phyloP scores from a whole-genome alignment of 2,329 filamentous ascomycete genomes.

The Pseudocercospora cruenta region DNA sequence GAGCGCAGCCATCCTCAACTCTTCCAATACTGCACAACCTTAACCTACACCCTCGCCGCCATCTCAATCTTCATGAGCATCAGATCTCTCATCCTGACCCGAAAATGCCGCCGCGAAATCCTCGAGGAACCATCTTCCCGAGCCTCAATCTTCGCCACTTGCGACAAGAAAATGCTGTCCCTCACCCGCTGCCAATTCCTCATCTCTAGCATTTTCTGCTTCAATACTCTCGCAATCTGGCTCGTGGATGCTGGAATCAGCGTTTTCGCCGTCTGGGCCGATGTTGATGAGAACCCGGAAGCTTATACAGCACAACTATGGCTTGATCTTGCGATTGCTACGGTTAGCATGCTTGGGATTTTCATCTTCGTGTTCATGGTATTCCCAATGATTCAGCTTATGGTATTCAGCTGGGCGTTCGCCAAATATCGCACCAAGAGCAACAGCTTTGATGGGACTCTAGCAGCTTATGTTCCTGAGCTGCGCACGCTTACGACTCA shows the following conservation, averaged over 20 bases:
- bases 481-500: constrained; percentile 25
- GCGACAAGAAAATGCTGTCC: constrained; percentile 11
- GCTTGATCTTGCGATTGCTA: constrained; percentile 19
- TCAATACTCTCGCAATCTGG: constrained; percentile 22
- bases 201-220: constrained; percentile 21
- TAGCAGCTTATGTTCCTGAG: constrained; percentile 21
- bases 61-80: constrained; percentile 12
- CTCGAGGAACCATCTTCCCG: constrained; percentile 15
- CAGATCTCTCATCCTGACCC: constrained; percentile 11
- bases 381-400: constrained; percentile 29
- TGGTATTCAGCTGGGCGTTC: constrained; percentile 10
- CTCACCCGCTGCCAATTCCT: constrained; percentile 19
- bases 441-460: constrained; percentile 12
- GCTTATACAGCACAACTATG: constrained; percentile 15
- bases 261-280: constrained; percentile 18
- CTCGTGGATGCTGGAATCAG: constrained; percentile 25
- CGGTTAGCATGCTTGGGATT: constrained; percentile 18
- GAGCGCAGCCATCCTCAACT: neutral
- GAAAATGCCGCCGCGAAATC: constrained; percentile 9
- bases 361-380: constrained; percentile 26
- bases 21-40: neutral
- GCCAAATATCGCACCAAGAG: constrained; percentile 6
- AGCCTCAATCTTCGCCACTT: constrained; percentile 8
- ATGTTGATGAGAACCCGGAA: constrained; percentile 18
- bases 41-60: neutral